Evolutionary conservation across 2,329 filamentous ascomycete species (phyloP), one percentile per base, ranked within the genome.

Genomic region (Drechslera avenae): DNA sequence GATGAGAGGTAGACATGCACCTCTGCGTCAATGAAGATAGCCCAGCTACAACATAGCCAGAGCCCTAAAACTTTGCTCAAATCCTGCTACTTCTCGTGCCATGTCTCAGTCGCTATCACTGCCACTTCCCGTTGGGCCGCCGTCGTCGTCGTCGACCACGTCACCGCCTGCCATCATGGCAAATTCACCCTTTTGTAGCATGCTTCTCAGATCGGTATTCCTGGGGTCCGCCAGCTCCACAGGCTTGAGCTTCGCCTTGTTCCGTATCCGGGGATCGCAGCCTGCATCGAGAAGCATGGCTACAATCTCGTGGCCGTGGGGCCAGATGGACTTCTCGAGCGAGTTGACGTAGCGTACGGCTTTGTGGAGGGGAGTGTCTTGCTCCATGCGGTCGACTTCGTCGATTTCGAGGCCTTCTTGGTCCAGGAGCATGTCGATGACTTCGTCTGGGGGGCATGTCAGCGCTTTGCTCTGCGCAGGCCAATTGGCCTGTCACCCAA

Each of bases 371-470:
- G 89, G 89, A 2, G 89, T 92, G 75, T 94, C 89, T 56, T 83
- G 82, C 52, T 93, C 88, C 66, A 82, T 72, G 63, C 83, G 83
- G 77, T 86, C 88, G 66, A 86, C 66, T 46, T 89, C 88, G 77
- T 95, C 90, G 77, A 91, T 93, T 76, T 94, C 90, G 73, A 95
- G 87, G 62, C 87, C 85, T 61, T 88, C 86, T 73, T 93, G 89
- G 78, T 94, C 89, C 60, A 94, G 86, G 50, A 95, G 85, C 66
- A 85, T 76, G 76, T 95, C 90, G 68, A 95, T 87, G 54, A 91
- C 80, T 66, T 94, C 89, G 78, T 91, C 87, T 89, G 37, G 52
- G 31, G 7, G 7, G 9, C 5, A 4, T 23, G 16, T 64, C 33
- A 63, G 59, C 32, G 10, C 32, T 5, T 18, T 10, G 14, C 26